A percentile compares a stretch with the other conserved stretches of the same genome.
These are phyloP conservation scores for Prunus fruticosa DNA, from an alignment of 306 rosid species.

Conservation along the genomic window DNA sequence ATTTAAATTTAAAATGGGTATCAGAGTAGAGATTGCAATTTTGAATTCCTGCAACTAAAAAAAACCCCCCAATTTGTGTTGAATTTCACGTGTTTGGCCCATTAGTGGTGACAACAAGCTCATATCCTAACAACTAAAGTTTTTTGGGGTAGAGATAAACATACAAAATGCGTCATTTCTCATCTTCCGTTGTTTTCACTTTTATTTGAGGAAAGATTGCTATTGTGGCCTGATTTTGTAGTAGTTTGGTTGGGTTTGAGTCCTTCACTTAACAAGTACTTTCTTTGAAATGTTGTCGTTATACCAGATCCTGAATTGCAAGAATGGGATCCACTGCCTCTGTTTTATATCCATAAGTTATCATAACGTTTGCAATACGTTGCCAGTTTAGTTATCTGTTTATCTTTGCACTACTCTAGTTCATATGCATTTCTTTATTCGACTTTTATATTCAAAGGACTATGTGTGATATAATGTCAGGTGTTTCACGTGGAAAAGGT, in stretches of 20 bases:
- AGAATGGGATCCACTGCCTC: not conserved
- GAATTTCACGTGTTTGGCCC: not conserved
- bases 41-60: not conserved
- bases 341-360: not conserved
- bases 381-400: not conserved
- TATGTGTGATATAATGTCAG: constrained; percentile 37
- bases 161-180: not conserved
- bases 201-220: not conserved
- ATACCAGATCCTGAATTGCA: not conserved
- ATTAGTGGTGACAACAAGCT: not conserved
- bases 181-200: not conserved
- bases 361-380: not conserved
- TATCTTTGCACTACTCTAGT: not conserved
- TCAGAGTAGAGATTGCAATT: not conserved
- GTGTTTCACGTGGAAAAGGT: constrained; percentile 96
- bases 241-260: not conserved
- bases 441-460: constrained; percentile 14
- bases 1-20: not conserved
- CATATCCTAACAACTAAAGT: not conserved
- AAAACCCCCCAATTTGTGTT: not conserved
- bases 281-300: not conserved
- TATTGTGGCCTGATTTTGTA: not conserved
- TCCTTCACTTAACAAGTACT: not conserved
- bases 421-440: not conserved
- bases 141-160: not conserved